Evolutionary conservation across 2,329 filamentous ascomycete species (phyloP).

Genomic region (Arachnomyces sp.): DNA sequence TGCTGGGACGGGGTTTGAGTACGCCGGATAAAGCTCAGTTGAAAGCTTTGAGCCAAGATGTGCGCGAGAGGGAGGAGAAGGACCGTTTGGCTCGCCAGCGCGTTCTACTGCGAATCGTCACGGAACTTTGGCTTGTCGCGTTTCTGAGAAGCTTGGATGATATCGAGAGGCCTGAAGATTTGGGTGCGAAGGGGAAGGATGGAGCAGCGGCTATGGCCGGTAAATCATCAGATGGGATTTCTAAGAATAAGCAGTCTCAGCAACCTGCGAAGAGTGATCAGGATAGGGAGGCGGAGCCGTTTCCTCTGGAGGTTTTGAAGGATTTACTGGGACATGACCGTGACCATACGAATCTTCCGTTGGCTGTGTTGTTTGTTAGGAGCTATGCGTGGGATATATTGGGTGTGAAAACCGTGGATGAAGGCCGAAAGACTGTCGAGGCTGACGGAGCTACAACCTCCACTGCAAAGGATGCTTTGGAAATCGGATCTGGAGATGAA

Average conservation of each 20-base stretch:
- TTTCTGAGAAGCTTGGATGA: conserved; percentile 74
- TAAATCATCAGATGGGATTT: conserved; percentile 47
- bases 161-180: conserved; percentile 57
- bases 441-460: conserved; percentile 65
- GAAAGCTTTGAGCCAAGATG: conserved; percentile 70
- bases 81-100: conserved; percentile 82
- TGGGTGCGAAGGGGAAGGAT: conserved; percentile 47
- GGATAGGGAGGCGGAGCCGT: conserved; percentile 71
- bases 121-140: conserved; percentile 91
- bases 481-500: conserved; percentile 45
- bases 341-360: conserved; percentile 81
- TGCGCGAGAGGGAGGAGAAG: conserved; percentile 91
- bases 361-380: conserved; percentile 93
- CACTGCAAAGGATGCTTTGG: conserved; percentile 39
- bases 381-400: conserved; percentile 93
- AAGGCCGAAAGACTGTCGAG: conserved; percentile 75
- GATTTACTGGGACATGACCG: conserved; percentile 89
- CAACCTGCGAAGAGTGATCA: conserved; percentile 49
- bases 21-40: conserved; percentile 80
- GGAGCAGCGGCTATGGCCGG: conserved; percentile 28
- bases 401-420: conserved; percentile 64
- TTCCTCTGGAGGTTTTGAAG: conserved; percentile 95
- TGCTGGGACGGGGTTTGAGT: conserved; percentile 81
- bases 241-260: conserved; percentile 58
- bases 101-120: conserved; percentile 78